Evolutionary conservation across 2,329 filamentous ascomycete genomes (phyloP).

Genomic region (Delphinella strobiligena): DNA sequence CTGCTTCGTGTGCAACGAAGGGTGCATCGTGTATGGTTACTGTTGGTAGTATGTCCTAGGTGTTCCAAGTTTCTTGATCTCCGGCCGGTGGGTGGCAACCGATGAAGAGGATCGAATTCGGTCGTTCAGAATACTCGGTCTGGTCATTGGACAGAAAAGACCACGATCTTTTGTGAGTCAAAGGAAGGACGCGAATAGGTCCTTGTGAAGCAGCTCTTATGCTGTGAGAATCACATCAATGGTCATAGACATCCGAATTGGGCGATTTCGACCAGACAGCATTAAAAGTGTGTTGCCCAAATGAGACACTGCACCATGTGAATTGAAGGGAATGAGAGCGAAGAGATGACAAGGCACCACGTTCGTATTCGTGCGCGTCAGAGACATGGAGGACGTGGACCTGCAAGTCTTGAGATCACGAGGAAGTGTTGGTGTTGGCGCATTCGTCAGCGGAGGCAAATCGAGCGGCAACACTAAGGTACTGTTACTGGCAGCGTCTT

Average conservation of each 20-base stretch:
- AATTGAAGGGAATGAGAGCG: background rate
- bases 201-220: too few species aligned
- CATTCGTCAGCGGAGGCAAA: constrained; percentile 1
- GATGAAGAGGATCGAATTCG: too few species aligned
- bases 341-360: background rate
- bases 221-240: too few species aligned
- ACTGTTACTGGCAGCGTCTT: background rate
- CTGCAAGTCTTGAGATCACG: background rate
- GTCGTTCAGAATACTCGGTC: too few species aligned
- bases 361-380: too few species aligned
- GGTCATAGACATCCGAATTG: too few species aligned
- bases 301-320: too few species aligned
- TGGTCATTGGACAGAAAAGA: too few species aligned
- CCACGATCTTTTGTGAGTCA: too few species aligned
- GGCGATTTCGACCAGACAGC: too few species aligned
- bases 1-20: constrained; percentile 4
- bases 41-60: background rate
- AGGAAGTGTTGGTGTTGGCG: background rate
- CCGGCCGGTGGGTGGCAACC: background rate
- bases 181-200: too few species aligned
- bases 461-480: background rate
- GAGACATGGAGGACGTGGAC: background rate
- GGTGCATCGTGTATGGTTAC: constrained; percentile 1
- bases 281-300: too few species aligned
- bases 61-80: background rate